A percentile compares a stretch with the other conserved stretches of the same genome.
These are phyloP conservation scores for Fusarium sp. DNA, from an alignment of 2,329 filamentous ascomycete species.

Conservation along the genomic window DNA sequence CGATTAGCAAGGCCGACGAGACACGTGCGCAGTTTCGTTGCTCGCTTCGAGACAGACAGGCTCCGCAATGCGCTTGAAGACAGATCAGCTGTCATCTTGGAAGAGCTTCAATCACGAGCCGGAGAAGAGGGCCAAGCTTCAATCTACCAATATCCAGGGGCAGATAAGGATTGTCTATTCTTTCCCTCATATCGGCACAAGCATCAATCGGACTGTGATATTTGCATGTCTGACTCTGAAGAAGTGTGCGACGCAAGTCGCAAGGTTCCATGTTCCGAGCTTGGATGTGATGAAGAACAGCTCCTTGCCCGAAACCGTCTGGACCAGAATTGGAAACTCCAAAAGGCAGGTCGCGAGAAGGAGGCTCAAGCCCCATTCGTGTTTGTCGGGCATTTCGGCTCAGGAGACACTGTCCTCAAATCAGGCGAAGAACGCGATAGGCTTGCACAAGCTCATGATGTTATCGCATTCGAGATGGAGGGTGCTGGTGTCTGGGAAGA, in stretches of 20 bases:
- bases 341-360: not conserved
- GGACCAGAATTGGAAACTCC: not conserved
- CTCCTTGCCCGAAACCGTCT: not conserved
- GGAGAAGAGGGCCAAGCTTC: not conserved
- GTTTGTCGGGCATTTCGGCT: slow-evolving; percentile 53
- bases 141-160: slow-evolving; percentile 42
- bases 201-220: not conserved
- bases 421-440: slow-evolving; percentile 51
- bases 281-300: not conserved
- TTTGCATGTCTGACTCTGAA: not conserved
- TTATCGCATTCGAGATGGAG: slow-evolving; percentile 51
- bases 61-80: not conserved
- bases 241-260: not conserved
- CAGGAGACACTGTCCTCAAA: slow-evolving; percentile 54
- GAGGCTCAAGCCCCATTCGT: slow-evolving; percentile 30
- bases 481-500: slow-evolving; percentile 49
- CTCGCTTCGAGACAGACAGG: not conserved
- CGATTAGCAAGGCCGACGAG: slow-evolving; percentile 23
- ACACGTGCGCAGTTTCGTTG: slow-evolving; percentile 5
- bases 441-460: slow-evolving; percentile 35
- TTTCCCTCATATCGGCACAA: not conserved
- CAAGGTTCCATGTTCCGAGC: not conserved
- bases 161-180: slow-evolving; percentile 44
- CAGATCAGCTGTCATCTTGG: not conserved
- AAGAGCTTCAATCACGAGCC: not conserved